A percentile compares a stretch with the other conserved stretches of the same genome.
phyloP scores from a whole-genome alignment of 345 rosid genomes.

The Camelina sativa region DNA sequence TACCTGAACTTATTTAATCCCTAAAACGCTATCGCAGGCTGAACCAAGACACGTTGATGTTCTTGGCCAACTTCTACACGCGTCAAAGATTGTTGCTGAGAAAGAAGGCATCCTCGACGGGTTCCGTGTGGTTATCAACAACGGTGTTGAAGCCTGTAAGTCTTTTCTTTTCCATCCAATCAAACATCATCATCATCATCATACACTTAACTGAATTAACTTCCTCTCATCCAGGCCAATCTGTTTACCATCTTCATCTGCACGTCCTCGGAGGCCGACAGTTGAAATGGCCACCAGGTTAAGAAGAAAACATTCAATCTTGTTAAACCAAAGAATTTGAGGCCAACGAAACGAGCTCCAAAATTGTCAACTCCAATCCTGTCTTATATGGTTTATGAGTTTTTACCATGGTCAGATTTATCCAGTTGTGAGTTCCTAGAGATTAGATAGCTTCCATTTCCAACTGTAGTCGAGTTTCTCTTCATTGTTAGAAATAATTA shows the following conservation, averaged over 20 bases:
- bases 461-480: not conserved
- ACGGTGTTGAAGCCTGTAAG: slow-evolving; percentile 82
- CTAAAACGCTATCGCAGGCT: slow-evolving; percentile 51
- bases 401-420: not conserved
- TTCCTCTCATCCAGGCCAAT: slow-evolving; percentile 68
- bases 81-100: slow-evolving; percentile 87
- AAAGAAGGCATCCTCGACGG: slow-evolving; percentile 88
- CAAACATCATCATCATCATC: not conserved
- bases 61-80: slow-evolving; percentile 75
- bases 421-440: slow-evolving; percentile 3
- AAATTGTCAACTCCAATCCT: not conserved
- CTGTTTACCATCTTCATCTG: slow-evolving; percentile 92
- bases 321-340: not conserved
- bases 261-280: slow-evolving; percentile 88
- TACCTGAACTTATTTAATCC: not conserved
- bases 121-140: slow-evolving; percentile 93
- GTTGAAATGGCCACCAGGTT: slow-evolving; percentile 97
- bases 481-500: not conserved
- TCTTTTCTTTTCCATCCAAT: slow-evolving; percentile 22
- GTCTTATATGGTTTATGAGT: not conserved
- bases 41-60: slow-evolving; percentile 73
- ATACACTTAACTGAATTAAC: not conserved
- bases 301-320: slow-evolving; percentile 17
- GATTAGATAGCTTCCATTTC: slow-evolving; percentile 18
- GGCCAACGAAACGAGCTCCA: slow-evolving; percentile 9